A percentile compares a stretch with the other conserved stretches of the same genome.
phyloP scores from a whole-genome alignment of 176 grass and related monocot genomes.

The Rhynchospora pubera region DNA sequence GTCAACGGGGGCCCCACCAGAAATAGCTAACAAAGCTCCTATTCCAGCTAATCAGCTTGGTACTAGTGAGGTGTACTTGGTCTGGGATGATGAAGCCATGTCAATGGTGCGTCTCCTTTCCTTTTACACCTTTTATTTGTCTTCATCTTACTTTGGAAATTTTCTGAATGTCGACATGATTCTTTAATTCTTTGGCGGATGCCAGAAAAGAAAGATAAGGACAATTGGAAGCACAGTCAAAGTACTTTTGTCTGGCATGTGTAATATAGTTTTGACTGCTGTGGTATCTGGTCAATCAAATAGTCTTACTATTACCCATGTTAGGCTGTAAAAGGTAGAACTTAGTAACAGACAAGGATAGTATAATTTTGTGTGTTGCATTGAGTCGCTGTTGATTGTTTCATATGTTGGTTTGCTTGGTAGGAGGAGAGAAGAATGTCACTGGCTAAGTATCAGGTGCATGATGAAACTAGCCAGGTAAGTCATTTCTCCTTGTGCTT shows the following conservation, averaged over 20 bases:
- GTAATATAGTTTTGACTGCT: not conserved
- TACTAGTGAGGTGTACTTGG: constrained; percentile 80
- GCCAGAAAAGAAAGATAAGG: not conserved
- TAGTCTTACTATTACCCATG: not conserved
- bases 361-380: not conserved
- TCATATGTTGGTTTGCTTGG: constrained; percentile 20
- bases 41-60: constrained; percentile 36
- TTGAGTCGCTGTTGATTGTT: not conserved
- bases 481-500: constrained; percentile 51
- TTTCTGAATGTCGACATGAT: not conserved
- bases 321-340: not conserved
- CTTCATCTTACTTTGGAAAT: constrained; percentile 13
- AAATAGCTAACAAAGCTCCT: constrained; percentile 53
- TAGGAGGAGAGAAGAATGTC: constrained; percentile 98
- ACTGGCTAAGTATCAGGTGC: constrained; percentile 74
- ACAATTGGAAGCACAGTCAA: not conserved
- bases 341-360: not conserved
- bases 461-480: constrained; percentile 99
- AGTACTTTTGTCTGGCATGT: not conserved
- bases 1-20: constrained; percentile 35
- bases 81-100: constrained; percentile 99
- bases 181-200: not conserved
- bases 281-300: not conserved
- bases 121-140: not conserved
- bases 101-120: constrained; percentile 64